phyloP scores from a whole-genome alignment of 2,329 filamentous ascomycete genomes.

The Fusarium bactridioides region DNA sequence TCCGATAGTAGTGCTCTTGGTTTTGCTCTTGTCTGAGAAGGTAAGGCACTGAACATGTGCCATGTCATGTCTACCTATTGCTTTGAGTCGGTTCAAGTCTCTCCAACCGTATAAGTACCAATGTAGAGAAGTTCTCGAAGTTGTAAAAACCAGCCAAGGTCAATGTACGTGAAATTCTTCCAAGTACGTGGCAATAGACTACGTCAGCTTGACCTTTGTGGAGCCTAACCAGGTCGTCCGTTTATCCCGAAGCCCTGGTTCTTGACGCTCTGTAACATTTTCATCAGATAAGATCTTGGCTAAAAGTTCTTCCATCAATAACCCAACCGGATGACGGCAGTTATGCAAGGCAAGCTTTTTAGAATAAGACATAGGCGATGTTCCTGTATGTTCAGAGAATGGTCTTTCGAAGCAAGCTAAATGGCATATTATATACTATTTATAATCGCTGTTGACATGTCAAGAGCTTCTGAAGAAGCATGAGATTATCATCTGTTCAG shows the following conservation, averaged over 20 bases:
- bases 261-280: background rate
- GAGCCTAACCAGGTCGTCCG: background rate
- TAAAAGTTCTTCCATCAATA: background rate
- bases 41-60: background rate
- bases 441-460: background rate
- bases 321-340: background rate
- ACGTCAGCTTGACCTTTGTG: background rate
- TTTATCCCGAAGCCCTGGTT: background rate
- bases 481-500: background rate
- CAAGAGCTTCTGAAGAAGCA: background rate
- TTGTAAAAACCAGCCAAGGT: no score
- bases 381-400: background rate
- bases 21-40: background rate
- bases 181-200: background rate
- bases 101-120: background rate
- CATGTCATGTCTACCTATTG: background rate
- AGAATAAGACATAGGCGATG: background rate
- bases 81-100: background rate
- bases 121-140: background rate
- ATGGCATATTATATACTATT: background rate
- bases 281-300: slow-evolving; percentile 19
- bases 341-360: background rate
- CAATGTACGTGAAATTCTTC: background rate
- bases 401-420: background rate
- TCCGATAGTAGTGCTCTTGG: background rate